Conservation (phyloP, 225 moss, liverwort and hornwort species). For the Asterella californica region DNA sequence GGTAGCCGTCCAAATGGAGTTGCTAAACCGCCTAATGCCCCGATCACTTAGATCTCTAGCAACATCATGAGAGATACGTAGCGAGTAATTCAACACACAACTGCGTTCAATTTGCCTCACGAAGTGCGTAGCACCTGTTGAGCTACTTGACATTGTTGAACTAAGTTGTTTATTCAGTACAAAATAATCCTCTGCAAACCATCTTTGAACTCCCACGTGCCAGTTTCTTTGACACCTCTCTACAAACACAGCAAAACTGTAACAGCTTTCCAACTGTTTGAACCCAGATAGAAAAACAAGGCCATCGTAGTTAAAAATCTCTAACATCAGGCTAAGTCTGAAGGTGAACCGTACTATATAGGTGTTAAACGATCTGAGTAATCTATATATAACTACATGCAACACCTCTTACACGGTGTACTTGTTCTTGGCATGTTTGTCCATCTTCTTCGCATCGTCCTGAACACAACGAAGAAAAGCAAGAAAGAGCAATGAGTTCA, state of each 20-base stretch:
- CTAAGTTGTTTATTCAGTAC: constrained; percentile 12
- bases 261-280: constrained; percentile 20
- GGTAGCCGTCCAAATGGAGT: background rate
- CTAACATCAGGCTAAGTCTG: background rate
- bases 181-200: constrained; percentile 18
- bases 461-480: too few relatives aligned
- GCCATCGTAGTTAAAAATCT: constrained; percentile 3
- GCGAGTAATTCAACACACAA: background rate
- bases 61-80: background rate
- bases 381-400: background rate
- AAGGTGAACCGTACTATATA: background rate
- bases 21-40: background rate
- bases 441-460: constrained; percentile 79
- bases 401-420: constrained; percentile 53
- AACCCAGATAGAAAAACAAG: constrained; percentile 5
- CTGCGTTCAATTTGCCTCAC: constrained; percentile 1
- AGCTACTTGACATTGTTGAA: constrained; percentile 1
- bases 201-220: constrained; percentile 9
- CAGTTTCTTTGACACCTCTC: constrained; percentile 16
- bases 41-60: background rate
- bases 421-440: constrained; percentile 71
- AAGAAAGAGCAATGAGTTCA: too few relatives aligned
- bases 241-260: constrained; percentile 24
- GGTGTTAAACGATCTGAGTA: background rate
- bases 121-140: background rate